A percentile compares a stretch with the other conserved stretches of the same genome.
phyloP scores from a whole-genome alignment of 2,329 filamentous ascomycete species.

The Drechslera avenae region DNA sequence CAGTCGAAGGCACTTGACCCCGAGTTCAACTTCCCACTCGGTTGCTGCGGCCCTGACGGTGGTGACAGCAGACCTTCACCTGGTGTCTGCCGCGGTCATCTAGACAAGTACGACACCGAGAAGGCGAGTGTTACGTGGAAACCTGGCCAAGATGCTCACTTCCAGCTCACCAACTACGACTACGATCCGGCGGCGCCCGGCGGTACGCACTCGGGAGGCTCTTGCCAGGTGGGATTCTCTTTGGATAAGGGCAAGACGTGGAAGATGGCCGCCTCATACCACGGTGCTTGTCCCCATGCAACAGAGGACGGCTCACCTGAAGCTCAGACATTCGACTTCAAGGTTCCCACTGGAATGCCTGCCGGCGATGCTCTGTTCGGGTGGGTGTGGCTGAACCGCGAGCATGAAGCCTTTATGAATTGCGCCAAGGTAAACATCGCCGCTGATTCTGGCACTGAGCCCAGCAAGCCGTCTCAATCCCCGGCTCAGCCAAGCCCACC shows the following conservation, averaged over 20 bases:
- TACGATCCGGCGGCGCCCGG: constrained; percentile 33
- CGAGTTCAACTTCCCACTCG: constrained; percentile 52
- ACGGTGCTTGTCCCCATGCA: constrained; percentile 55
- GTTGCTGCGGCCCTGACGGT: constrained; percentile 51
- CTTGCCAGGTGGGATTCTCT: constrained; percentile 55
- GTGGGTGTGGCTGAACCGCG: constrained; percentile 57
- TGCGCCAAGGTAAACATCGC: constrained; percentile 54
- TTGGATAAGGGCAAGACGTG: constrained; percentile 52
- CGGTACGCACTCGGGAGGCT: constrained; percentile 55
- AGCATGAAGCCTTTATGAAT: constrained; percentile 49
- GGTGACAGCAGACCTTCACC: constrained; percentile 37
- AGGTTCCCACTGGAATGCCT: constrained; percentile 51
- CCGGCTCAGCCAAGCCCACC: constrained; percentile 19
- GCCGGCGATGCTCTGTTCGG: constrained; percentile 52
- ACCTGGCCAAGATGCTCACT: constrained; percentile 51
- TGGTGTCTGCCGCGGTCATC: constrained; percentile 53
- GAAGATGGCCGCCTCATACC: constrained; percentile 53
- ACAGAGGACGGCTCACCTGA: constrained; percentile 45
- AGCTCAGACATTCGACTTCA: constrained; percentile 54
- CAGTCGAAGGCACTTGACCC: constrained; percentile 26
- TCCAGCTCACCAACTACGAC: constrained; percentile 45
- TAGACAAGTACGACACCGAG: constrained; percentile 51
- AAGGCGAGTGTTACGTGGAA: constrained; percentile 53
- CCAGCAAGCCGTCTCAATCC: constrained; percentile 16
- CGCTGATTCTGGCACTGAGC: constrained; percentile 16